phyloP scores from a whole-genome alignment of 371 early-diverging fungal species.

The Dinochytrium kinnereticum region DNA sequence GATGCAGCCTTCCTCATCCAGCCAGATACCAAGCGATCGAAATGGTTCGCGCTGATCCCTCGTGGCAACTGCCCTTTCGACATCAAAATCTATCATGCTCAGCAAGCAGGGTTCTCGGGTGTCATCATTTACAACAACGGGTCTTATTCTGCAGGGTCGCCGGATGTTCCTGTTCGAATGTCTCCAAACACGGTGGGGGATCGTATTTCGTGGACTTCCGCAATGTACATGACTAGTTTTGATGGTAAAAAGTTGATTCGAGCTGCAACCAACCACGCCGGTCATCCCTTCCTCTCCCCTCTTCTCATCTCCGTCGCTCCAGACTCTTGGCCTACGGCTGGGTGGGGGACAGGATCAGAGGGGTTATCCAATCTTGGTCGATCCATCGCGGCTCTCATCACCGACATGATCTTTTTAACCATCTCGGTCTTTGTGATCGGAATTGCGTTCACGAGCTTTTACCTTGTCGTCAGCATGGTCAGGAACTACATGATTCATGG shows the following conservation, averaged over 20 bases:
- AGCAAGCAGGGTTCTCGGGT: conserved; percentile 45
- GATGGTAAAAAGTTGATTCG: conserved; percentile 12
- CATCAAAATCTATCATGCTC: conserved; percentile 41
- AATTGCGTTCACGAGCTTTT: conserved; percentile 19
- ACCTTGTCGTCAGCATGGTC: conserved; percentile 22
- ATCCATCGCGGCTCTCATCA: conserved; percentile 1
- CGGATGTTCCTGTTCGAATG: conserved; percentile 39
- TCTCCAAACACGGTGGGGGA: conserved; percentile 26
- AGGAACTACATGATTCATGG: conserved; percentile 31
- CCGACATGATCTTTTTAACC: conserved; percentile 21
- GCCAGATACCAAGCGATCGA: background rate
- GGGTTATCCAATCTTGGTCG: background rate
- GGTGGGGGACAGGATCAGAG: conserved; percentile 19
- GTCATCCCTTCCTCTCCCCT: background rate
- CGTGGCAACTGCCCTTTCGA: conserved; percentile 53
- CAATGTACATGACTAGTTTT: conserved; percentile 36
- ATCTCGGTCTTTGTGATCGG: conserved; percentile 14
- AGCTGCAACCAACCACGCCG: background rate
- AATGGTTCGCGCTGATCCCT: conserved; percentile 39
- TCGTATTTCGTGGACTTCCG: conserved; percentile 24
- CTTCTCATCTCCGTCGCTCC: conserved; percentile 16
- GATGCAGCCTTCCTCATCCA: background rate
- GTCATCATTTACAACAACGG: conserved; percentile 43
- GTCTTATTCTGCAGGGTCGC: background rate
- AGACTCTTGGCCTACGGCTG: conserved; percentile 27